phyloP scores from a whole-genome alignment of 805 yeast species.

The Metschnikowia lochheadii region DNA sequence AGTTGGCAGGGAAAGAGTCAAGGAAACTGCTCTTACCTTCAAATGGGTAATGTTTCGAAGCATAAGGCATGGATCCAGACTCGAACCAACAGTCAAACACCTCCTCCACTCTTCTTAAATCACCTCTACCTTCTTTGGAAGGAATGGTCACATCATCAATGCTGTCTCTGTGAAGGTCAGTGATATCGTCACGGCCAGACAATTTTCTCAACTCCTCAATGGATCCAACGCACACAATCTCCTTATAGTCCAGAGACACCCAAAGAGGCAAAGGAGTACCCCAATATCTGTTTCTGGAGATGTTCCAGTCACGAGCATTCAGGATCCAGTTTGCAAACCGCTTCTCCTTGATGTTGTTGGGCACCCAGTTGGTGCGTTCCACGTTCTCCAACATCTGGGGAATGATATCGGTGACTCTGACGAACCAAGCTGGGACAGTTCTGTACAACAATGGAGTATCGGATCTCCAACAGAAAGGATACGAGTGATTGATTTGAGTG shows the following conservation, averaged over 20 bases:
- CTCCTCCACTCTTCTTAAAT: slow-evolving; percentile 85
- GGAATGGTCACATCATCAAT: slow-evolving; percentile 93
- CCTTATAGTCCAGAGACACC: slow-evolving; percentile 92
- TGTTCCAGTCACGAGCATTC: slow-evolving; percentile 98
- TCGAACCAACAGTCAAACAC: slow-evolving; percentile 99
- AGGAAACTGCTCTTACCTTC: slow-evolving; percentile 71
- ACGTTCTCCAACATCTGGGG: slow-evolving; percentile 88
- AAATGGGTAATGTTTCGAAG: slow-evolving; percentile 95
- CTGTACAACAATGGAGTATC: slow-evolving; percentile 96
- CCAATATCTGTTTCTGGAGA: slow-evolving; percentile 98
- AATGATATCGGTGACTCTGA: slow-evolving; percentile 78
- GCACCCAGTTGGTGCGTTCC: slow-evolving; percentile 91
- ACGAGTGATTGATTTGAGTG: slow-evolving; percentile 88
- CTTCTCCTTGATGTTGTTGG: slow-evolving; percentile 82
- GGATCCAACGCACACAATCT: slow-evolving; percentile 90
- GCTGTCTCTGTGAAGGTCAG: slow-evolving; percentile 89
- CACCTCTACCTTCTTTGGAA: slow-evolving; percentile 84
- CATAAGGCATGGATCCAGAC: slow-evolving; percentile 98
- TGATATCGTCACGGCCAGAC: slow-evolving; percentile 75
- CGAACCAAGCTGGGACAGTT: slow-evolving; percentile 98
- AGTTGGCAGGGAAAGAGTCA: slow-evolving; percentile 89
- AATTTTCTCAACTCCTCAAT: slow-evolving; percentile 79
- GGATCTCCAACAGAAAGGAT: slow-evolving; percentile 99
- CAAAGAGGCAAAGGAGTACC: slow-evolving; percentile 99
- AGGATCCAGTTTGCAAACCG: slow-evolving; percentile 97